Conservation (phyloP, 345 rosid species). For the Citrus mangshanensis region DNA sequence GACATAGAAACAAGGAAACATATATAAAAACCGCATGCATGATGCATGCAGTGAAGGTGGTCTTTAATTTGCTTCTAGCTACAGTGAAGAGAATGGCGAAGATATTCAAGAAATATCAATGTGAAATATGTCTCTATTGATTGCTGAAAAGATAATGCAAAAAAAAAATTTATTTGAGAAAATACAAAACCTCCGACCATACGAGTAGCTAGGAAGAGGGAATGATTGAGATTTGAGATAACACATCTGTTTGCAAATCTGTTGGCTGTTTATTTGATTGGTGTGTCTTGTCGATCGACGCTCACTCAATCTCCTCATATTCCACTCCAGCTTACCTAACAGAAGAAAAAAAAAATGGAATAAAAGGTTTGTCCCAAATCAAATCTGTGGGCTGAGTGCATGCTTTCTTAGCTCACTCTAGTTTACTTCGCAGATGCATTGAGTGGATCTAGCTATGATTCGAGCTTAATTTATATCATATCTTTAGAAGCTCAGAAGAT, state of each 20-base stretch:
- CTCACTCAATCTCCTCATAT: neutral
- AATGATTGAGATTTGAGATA: neutral
- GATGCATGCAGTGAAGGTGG: neutral
- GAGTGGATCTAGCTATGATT: neutral
- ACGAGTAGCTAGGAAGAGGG: neutral
- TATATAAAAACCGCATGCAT: neutral
- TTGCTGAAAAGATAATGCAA: neutral
- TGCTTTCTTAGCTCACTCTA: neutral
- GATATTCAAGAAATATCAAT: neutral
- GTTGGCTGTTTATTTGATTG: neutral
- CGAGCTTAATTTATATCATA: neutral
- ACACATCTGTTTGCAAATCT: slow-evolving; percentile 1
- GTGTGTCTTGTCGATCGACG: neutral
- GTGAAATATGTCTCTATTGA: neutral
- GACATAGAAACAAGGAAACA: neutral
- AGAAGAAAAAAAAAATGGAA: neutral
- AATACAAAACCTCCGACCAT: slow-evolving; percentile 20
- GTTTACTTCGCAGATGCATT: neutral
- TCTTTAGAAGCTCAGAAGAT: neutral
- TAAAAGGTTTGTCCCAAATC: neutral
- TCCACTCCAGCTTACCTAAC: neutral
- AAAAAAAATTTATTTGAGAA: neutral
- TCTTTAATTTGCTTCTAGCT: neutral
- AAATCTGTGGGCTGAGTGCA: neutral
- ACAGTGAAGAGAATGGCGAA: neutral